Base-by-base conservation (phyloP, 2,329 filamentous ascomycete genomes). In the Trichoderma pleuroti region DNA sequence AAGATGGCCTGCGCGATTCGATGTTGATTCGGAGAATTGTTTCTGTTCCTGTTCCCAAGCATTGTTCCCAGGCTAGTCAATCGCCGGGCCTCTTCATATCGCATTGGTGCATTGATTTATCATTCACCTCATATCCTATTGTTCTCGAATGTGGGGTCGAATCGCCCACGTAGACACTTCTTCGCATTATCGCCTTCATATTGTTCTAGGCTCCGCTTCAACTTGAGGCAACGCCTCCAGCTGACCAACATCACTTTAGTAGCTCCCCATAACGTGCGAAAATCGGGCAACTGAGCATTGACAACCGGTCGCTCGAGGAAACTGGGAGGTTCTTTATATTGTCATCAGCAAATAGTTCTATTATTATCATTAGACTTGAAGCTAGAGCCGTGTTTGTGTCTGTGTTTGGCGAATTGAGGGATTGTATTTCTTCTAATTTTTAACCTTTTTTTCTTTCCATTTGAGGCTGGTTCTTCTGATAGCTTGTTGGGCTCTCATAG, bases 351-450 rank as follows among this genome's bases (percentile, higher is more conserved):
- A 39, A 56, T 56, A 56, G 3, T 42, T 66, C 11, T 56, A 66
- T 66, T 57, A 42, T 57, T 67, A 67, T 42, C 49, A 67, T 67
- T 67, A 67, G 34, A 30, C 26, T 16, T 39, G 30, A 42, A 24
- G 34, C 26, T 67, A 67, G 11, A 21, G 34, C 28, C 54, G 11
- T 57, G n/a, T 34, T 57, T 18, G 26, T 57, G 54, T 34, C 11
- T 18, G 26, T n/a, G 54, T 12, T 4, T 59, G 30, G 56, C 8
- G n/a, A 14, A 21, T 42, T 30, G 24, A 66, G n/a, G 46, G 5
- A 57, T 56, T 28, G 16, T 46, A 36, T 26, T 60, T 26, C 24
- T 49, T 34, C 14, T 5, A 16, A n/a, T 24, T 26, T 39, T 49
- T 34, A 9, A 14, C 32, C 2, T 24, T 36, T 24, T 26, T 21